Percentiles rank a stretch among this genome's conserved stretches.
These are phyloP conservation scores for Metschnikowia anglica DNA, from an alignment of 805 yeast species.

Conservation along the genomic window DNA sequence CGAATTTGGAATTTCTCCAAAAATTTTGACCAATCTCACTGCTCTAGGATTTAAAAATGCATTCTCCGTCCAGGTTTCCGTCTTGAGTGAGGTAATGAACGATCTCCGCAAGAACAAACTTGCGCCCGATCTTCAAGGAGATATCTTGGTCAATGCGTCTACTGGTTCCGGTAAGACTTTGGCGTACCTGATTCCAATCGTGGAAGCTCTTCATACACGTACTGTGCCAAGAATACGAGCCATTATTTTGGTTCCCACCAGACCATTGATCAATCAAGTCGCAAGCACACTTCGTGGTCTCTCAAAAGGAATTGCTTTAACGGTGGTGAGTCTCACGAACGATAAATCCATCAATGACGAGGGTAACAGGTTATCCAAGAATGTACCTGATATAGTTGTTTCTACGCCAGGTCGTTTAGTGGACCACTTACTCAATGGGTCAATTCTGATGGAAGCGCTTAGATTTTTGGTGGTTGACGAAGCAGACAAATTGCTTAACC, in stretches of 20 bases:
- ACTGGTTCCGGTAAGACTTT: conserved; percentile 97
- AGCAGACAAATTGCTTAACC: conserved; percentile 80
- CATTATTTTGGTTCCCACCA: conserved; percentile 83
- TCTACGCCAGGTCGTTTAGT: conserved; percentile 81
- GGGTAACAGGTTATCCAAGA: conserved; percentile 43
- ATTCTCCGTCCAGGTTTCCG: conserved; percentile 74
- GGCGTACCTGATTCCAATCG: conserved; percentile 81
- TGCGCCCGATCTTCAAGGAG: conserved; percentile 61
- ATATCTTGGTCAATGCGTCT: conserved; percentile 84
- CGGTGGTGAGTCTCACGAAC: conserved; percentile 59
- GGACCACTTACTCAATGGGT: conserved; percentile 55
- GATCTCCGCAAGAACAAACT: conserved; percentile 41
- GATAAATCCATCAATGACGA: conserved; percentile 62
- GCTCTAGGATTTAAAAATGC: conserved; percentile 52
- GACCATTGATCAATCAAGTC: conserved; percentile 83
- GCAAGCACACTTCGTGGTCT: conserved; percentile 58
- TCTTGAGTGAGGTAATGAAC: conserved; percentile 52
- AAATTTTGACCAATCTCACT: conserved; percentile 47
- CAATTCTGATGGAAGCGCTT: conserved; percentile 52
- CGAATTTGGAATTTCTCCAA: conserved; percentile 46
- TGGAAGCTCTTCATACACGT: conserved; percentile 63
- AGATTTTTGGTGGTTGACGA: conserved; percentile 73
- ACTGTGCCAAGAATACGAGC: conserved; percentile 74
- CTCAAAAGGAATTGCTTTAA: conserved; percentile 64
- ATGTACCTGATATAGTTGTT: conserved; percentile 65